These are phyloP conservation scores for Saccharomycopsis selenospora DNA, from an alignment of 805 yeast genomes.

Conservation along the genomic window DNA sequence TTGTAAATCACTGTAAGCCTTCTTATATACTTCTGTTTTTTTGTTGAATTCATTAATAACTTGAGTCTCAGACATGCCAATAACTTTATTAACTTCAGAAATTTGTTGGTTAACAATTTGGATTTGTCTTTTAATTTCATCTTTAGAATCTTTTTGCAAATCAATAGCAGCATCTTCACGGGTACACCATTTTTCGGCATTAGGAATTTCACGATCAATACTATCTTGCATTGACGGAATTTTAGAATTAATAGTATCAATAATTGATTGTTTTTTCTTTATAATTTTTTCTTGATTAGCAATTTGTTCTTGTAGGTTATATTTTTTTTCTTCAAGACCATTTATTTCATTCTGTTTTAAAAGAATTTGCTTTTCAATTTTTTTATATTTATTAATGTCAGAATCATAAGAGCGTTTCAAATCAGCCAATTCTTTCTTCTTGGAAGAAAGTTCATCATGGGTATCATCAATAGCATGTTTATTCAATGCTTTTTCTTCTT, in stretches of 20 bases:
- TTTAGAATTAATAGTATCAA: constrained; percentile 13
- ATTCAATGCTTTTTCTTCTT: constrained; percentile 21
- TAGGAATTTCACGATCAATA: constrained; percentile 14
- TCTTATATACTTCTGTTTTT: constrained; percentile 31
- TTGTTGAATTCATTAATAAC: constrained; percentile 36
- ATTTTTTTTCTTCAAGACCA: constrained; percentile 23
- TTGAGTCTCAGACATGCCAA: constrained; percentile 41
- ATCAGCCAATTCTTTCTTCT: constrained; percentile 12
- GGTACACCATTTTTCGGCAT: constrained; percentile 32
- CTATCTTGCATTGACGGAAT: constrained; percentile 5
- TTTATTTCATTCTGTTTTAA: constrained; percentile 21
- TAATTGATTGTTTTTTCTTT: constrained; percentile 5
- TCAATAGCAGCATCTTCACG: constrained; percentile 36
- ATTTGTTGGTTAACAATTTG: constrained; percentile 35
- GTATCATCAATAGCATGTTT: constrained; percentile 9
- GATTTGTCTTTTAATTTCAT: constrained; percentile 37
- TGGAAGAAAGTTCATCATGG: constrained; percentile 5
- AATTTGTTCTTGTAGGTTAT: constrained; percentile 16
- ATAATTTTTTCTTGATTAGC: constrained; percentile 2
- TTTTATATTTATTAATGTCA: constrained; percentile 30
- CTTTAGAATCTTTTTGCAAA: constrained; percentile 33
- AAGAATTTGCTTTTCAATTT: background rate
- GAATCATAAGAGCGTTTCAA: constrained; percentile 23
- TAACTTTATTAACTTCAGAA: constrained; percentile 37
- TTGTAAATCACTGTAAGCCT: constrained; percentile 30